Evolutionary conservation across 2,329 filamentous ascomycete genomes (phyloP).

Genomic region (Ramularia collo-cygni): DNA sequence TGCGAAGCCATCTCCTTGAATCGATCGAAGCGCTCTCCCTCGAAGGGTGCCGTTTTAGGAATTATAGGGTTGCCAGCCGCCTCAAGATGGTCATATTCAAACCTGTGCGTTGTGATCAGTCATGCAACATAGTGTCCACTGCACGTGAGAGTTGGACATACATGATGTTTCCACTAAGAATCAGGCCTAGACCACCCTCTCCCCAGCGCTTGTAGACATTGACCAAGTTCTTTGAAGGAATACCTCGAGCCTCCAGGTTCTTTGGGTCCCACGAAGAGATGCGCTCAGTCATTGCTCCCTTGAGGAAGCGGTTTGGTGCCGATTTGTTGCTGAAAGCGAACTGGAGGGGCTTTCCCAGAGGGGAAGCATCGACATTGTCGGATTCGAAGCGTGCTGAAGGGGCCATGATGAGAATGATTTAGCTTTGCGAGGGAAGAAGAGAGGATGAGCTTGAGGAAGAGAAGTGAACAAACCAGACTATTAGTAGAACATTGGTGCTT

Average conservation of each 20-base stretch:
- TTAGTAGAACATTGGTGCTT: no score
- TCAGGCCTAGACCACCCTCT: slow-evolving; percentile 49
- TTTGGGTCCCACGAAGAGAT: slow-evolving; percentile 55
- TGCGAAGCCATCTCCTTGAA: slow-evolving; percentile 52
- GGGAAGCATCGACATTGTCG: slow-evolving; percentile 33
- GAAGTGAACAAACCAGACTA: no score
- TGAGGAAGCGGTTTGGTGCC: slow-evolving; percentile 60
- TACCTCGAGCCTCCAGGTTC: slow-evolving; percentile 46
- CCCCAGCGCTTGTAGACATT: slow-evolving; percentile 58
- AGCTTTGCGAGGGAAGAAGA: background rate
- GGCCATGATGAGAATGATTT: slow-evolving; percentile 27
- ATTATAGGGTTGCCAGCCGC: slow-evolving; percentile 54
- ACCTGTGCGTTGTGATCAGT: slow-evolving; percentile 17
- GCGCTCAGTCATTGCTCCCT: slow-evolving; percentile 61
- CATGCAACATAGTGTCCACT: no score
- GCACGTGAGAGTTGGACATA: no score
- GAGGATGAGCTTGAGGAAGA: background rate
- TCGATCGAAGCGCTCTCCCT: slow-evolving; percentile 52
- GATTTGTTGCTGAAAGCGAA: slow-evolving; percentile 46
- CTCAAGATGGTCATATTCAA: slow-evolving; percentile 55
- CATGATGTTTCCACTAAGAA: slow-evolving; percentile 59
- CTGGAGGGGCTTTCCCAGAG: slow-evolving; percentile 38
- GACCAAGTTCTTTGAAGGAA: slow-evolving; percentile 48
- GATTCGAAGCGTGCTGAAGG: slow-evolving; percentile 35
- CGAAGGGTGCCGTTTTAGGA: slow-evolving; percentile 43